Evolutionary conservation across 2,329 filamentous ascomycete species (phyloP).

Genomic region (Ophiognomonia clavigignenti-juglandacearum): DNA sequence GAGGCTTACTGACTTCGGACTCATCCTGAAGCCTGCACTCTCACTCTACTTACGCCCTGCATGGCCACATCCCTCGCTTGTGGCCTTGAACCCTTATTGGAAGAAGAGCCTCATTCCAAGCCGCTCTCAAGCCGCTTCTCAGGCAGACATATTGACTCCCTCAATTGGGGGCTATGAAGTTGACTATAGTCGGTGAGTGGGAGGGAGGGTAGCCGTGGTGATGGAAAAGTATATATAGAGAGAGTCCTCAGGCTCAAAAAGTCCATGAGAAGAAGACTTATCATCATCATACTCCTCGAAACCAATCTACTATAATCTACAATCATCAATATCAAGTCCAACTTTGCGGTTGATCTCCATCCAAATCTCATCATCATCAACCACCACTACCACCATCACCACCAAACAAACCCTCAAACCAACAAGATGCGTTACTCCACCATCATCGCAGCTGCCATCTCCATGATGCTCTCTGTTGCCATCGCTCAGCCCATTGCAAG

Average conservation of each 20-base stretch:
- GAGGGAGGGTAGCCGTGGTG: background rate
- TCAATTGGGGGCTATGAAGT: background rate
- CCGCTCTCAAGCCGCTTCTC: background rate
- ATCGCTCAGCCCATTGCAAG: background rate
- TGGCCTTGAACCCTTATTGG: background rate
- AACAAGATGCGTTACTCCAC: slow-evolving; percentile 8
- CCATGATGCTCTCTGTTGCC: slow-evolving; percentile 2
- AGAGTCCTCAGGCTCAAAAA: background rate
- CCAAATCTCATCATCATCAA: too few relatives aligned
- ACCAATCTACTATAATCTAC: background rate
- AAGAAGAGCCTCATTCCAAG: background rate
- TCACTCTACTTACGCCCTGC: background rate
- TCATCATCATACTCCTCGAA: slow-evolving; percentile 3
- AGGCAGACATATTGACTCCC: background rate
- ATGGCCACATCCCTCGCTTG: background rate
- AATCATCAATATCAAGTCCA: background rate
- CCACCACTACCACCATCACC: background rate
- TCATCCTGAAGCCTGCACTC: background rate
- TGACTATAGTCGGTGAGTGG: too few relatives aligned
- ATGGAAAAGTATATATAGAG: slow-evolving; percentile 1
- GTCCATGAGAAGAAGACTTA: background rate
- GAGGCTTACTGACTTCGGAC: background rate
- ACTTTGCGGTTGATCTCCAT: too few relatives aligned
- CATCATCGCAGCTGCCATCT: slow-evolving; percentile 1
- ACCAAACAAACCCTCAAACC: background rate